A percentile compares a stretch with the other conserved stretches of the same genome.
phyloP scores from a whole-genome alignment of 805 yeast genomes.

The Ogataea salicorniae region DNA sequence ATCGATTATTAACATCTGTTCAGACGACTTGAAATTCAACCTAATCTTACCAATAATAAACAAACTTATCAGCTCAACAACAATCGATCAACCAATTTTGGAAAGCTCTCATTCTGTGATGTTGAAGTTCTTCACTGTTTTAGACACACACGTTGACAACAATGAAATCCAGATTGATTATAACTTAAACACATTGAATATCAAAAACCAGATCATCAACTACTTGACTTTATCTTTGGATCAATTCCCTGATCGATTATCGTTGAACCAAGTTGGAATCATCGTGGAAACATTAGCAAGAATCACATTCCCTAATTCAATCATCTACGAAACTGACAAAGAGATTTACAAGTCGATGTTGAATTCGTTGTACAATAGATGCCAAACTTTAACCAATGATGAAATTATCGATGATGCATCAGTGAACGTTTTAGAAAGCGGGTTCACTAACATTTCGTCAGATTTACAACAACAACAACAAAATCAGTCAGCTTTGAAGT shows the following conservation, averaged over 20 bases:
- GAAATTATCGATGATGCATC: background rate
- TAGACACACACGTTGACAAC: constrained; percentile 18
- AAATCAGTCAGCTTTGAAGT: constrained; percentile 6
- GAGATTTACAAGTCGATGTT: constrained; percentile 33
- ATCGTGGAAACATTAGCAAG: constrained; percentile 55
- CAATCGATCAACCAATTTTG: constrained; percentile 30
- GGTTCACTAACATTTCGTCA: constrained; percentile 4
- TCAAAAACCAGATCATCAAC: constrained; percentile 19
- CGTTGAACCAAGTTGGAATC: constrained; percentile 49
- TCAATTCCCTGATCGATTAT: constrained; percentile 54
- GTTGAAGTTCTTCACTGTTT: constrained; percentile 27
- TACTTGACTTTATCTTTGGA: constrained; percentile 44
- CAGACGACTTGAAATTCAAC: constrained; percentile 30
- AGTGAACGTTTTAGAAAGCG: background rate
- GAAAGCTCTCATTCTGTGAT: constrained; percentile 66
- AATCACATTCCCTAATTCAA: constrained; percentile 33
- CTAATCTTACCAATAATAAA: constrained; percentile 23
- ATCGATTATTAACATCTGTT: constrained; percentile 32
- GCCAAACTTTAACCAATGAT: constrained; percentile 25
- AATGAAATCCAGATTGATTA: constrained; percentile 17
- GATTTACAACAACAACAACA: constrained; percentile 9
- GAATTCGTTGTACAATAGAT: constrained; percentile 36
- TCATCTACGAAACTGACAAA: constrained; percentile 27
- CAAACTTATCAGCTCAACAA: constrained; percentile 15
- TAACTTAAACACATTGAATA: constrained; percentile 6